Base-by-base conservation (phyloP, 2,329 filamentous ascomycete genomes). In the Zasmidium angulare region DNA sequence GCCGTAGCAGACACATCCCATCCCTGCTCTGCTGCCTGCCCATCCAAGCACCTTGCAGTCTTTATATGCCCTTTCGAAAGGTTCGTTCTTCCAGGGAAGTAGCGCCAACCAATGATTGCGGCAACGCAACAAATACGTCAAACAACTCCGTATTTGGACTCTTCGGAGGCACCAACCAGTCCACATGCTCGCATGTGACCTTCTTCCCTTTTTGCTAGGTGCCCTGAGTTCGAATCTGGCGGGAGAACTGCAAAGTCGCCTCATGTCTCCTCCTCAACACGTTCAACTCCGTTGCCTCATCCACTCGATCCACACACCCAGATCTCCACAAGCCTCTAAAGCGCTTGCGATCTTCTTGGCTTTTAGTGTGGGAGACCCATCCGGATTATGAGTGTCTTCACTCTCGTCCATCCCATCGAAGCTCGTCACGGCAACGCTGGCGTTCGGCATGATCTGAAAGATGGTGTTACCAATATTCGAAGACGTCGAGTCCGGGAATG, bases 231-330 rank as follows among this genome's bases (percentile, higher is more conserved):
- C 12, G 36, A 19, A 7, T 17, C 12, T 17, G 7, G 36, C 12
- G 3, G 3, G 36, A 17, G 9, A 17, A 10, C 36, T 4, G n/a
- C n/a, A 14, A 7, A 17, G 9, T 43, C 36, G 3, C n/a, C 3
- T 43, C 36, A 43, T 9, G 7, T 43, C 36, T 10, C 3, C 36
- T n/a, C n/a, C 36, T 17, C 36, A 43, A 43, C 9, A 43, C 11
- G 3, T 19, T 43, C 36, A 17, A 14, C 36, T 7, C 36, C 36
- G 9, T 4, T 9, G 12, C 36, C 61, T 50, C 62, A 82, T 63
- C 78, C 80, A 84, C 71, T 83, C 81, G 9, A 75, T 73, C 80
- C 81, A 84, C 23, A 83, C 71, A 0, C 79, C 78, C 46, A 84
- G 61, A 71, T 84, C 78, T 36, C 77, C 80, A 58, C 72, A 75